Percentiles rank a stretch among this genome's conserved stretches.
Evolutionary conservation across 2,329 filamentous ascomycete species (phyloP).

Genomic region (Phialophora macrospora): DNA sequence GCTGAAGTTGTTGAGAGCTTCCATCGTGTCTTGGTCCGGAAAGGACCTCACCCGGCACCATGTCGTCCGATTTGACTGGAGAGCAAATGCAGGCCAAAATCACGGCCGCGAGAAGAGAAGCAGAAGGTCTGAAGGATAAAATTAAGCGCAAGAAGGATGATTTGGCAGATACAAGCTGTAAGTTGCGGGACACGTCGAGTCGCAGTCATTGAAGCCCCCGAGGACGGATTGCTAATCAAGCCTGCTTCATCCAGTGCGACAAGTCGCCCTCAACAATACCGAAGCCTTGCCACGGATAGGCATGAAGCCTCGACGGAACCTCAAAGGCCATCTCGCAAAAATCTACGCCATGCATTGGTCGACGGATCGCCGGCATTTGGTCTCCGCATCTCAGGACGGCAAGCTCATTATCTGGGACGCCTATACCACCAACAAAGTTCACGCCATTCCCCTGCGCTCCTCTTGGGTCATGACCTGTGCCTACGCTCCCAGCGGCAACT

Average conservation of each 20-base stretch:
- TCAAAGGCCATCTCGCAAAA: constrained; percentile 98
- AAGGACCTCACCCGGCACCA: constrained; percentile 44
- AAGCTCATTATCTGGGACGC: constrained; percentile 99
- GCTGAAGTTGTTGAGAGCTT: constrained; percentile 36
- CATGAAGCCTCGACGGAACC: constrained; percentile 95
- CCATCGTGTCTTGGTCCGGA: constrained; percentile 30
- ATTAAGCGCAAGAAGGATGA: constrained; percentile 99
- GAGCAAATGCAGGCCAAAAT: constrained; percentile 87
- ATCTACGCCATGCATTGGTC: constrained; percentile 99
- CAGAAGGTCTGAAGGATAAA: constrained; percentile 94
- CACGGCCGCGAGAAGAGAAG: constrained; percentile 91
- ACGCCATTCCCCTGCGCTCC: constrained; percentile 94
- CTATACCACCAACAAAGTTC: constrained; percentile 99
- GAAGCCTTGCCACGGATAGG: constrained; percentile 89
- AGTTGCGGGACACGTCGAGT: constrained; percentile 49
- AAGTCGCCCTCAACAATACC: constrained; percentile 89
- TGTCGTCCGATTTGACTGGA: constrained; percentile 56
- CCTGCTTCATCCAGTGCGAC: constrained; percentile 68
- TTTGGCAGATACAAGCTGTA: constrained; percentile 95
- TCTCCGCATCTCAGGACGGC: constrained; percentile 97
- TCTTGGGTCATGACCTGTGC: constrained; percentile 99
- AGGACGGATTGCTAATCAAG: constrained; percentile 40
- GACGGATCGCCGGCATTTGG: constrained; percentile 93
- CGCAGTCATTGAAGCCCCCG: not conserved
- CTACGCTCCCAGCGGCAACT: constrained; percentile 97